Conservation (phyloP, 2,329 filamentous ascomycete species). For the Fusarium sp. region DNA sequence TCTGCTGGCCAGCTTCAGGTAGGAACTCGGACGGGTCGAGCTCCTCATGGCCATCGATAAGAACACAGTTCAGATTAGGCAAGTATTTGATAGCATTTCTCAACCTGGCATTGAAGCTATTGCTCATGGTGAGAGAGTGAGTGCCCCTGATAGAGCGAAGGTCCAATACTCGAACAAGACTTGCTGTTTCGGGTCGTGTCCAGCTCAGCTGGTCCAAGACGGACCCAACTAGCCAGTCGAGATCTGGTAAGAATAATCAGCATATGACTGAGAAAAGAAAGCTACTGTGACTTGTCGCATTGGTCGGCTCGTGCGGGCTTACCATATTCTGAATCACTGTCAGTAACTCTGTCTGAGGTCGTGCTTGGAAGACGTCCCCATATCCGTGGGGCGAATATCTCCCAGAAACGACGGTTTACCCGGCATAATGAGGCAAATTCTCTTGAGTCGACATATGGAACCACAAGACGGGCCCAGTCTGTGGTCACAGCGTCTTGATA, state of each 20-base stretch:
- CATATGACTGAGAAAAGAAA: not conserved
- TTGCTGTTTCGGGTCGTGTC: slow-evolving; percentile 54
- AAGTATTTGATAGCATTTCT: slow-evolving; percentile 54
- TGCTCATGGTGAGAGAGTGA: slow-evolving; percentile 55
- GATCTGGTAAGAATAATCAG: slow-evolving; percentile 52
- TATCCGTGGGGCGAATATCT: slow-evolving; percentile 62
- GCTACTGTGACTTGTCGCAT: not conserved
- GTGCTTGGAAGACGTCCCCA: slow-evolving; percentile 62
- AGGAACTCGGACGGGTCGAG: slow-evolving; percentile 57
- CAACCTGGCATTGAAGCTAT: slow-evolving; percentile 54
- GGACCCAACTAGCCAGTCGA: slow-evolving; percentile 62
- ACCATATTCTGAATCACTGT: slow-evolving; percentile 60
- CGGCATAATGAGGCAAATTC: slow-evolving; percentile 62
- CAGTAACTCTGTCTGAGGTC: slow-evolving; percentile 52
- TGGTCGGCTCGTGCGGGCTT: slow-evolving; percentile 38
- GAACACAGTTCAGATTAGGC: slow-evolving; percentile 58
- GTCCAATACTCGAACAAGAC: slow-evolving; percentile 61
- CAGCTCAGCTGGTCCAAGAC: slow-evolving; percentile 54
- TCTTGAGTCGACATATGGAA: slow-evolving; percentile 55
- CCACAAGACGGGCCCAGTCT: slow-evolving; percentile 64
- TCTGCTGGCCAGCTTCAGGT: slow-evolving; percentile 15
- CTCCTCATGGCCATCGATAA: slow-evolving; percentile 61
- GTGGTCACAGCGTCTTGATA: slow-evolving; percentile 62
- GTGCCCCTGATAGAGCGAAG: slow-evolving; percentile 57
- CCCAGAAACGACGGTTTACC: slow-evolving; percentile 61